Base-by-base conservation (phyloP, 176 grass and related monocot genomes). In the Calamus simplicifolius region DNA sequence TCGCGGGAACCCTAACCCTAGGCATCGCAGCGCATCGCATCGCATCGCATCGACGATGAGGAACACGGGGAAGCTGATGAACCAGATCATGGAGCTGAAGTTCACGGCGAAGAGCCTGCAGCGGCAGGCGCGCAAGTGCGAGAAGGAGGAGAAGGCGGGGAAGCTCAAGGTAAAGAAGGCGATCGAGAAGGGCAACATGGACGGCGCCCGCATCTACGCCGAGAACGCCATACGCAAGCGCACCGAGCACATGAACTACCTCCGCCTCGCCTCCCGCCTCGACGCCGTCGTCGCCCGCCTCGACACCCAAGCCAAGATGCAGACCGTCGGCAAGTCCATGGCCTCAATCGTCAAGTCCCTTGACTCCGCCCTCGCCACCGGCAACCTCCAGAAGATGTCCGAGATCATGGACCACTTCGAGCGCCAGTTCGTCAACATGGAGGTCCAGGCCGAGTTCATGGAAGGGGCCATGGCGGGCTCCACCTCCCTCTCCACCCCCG, bases 371-470 rank as follows among this genome's bases (percentile, higher is more conserved):
- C 87, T 98, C 49, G 70, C 73, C 68, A 77, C 87, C 0, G 93
- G 81, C 0, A 97, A 97, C 69, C 78, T 97, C n/a, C 87, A 97
- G 74, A 91, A 85, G 81, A 97, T 97, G 87, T 97, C 87, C 49
- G 93, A 97, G 81, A 92, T 87, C 43, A 92, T 92, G 87, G 87
- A 98, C 69, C 74, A 76, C 19, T 98, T 98, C 56, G 93, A 92
- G 84, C 48, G 74, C 7, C 87, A 85, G 67, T 92, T 92, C 58
- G 93, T 92, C 51, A 98, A 92, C 78, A 98, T 97, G 93, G 93
- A 97, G 84, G 87, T 97, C 6, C 87, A 98, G 81, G 87, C 93
- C 8, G 93, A 98, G 84, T 98, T 98, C 78, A 98, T 98, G 87
- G 87, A 98, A 73, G 84, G 87, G 57, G 93, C 87, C 51, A 98